Base-by-base conservation (phyloP, 257 asterid genomes). In the Oldenlandia corymbosa region DNA sequence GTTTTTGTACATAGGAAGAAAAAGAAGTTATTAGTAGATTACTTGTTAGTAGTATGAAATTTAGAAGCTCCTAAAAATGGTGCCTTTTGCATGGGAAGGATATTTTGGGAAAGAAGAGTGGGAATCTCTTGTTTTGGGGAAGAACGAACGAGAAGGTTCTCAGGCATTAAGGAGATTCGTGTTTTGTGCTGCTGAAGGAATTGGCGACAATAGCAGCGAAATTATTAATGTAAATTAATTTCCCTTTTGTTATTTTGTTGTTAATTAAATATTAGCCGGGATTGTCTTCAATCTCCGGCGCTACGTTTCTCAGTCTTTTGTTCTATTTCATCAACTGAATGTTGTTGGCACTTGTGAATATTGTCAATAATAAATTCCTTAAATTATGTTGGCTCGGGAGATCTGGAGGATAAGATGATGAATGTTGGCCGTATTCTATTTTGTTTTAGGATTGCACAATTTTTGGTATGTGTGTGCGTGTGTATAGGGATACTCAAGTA, bases 111-210 rank as follows among this genome's bases (percentile, higher is more conserved):
- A n/a, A 45, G 60, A 36, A 47, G 66, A 47, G 72, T 32, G n/a
- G 9, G 45, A 62, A 68, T 74, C 73, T 73, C 71, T 50, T 70
- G 39, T 70, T 73, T 73, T 58, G 73, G 73, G 73, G 62, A n/a
- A n/a, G 46, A 9, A 34, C 9, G 56, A 43, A 49, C 13, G 23
- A 52, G 48, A 6, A 39, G 43, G 5, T 34, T 39, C 50, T 27
- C 10, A 2, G 42, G 20, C 55, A 21, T 11, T 7, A 32, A 18
- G 13, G 13, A 58, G 39, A 36, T 14, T 48, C 49, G 55, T 28
- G 62, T 57, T 64, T 64, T 43, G 57, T 49, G 52, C 54, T 36
- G 53, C 64, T 20, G 16, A 7, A 48, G 68, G 49, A 45, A 11
- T 27, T 1, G 36, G 24, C 24, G 34, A 12, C 55, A 4, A 20